These are phyloP conservation scores for Macrocybe gigantea DNA, from an alignment of 768 basidiomycete species.

Conservation along the genomic window DNA sequence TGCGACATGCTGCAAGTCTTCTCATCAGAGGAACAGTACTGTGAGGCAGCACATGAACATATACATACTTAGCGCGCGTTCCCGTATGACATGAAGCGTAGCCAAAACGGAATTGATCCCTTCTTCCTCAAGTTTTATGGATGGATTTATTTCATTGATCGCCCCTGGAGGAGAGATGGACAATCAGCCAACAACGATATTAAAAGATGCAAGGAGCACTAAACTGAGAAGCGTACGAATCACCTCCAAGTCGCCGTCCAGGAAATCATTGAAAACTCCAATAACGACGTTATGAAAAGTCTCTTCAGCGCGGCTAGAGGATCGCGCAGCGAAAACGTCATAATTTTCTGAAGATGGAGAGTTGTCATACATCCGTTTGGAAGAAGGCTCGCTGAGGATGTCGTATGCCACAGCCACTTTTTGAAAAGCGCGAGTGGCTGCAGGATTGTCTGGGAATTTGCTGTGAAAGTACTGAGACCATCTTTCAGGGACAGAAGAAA, in stretches of 20 bases:
- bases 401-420: slow-evolving; percentile 82
- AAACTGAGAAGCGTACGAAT: slow-evolving; percentile 69
- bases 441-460: slow-evolving; percentile 73
- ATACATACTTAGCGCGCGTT: slow-evolving; percentile 64
- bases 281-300: slow-evolving; percentile 72
- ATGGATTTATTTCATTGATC: slow-evolving; percentile 75
- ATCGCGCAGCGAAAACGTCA: slow-evolving; percentile 49
- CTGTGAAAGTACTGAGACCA: slow-evolving; percentile 28
- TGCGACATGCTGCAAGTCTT: slow-evolving; percentile 54
- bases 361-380: slow-evolving; percentile 66
- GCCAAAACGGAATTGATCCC: slow-evolving; percentile 72
- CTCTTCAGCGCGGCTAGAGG: slow-evolving; percentile 63
- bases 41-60: background rate
- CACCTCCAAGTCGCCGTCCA: slow-evolving; percentile 85
- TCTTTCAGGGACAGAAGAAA: slow-evolving; percentile 9
- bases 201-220: too few species aligned
- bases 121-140: slow-evolving; percentile 71
- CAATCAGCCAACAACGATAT: slow-evolving; percentile 18
- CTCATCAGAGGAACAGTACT: background rate
- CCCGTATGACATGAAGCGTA: slow-evolving; percentile 64
- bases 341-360: slow-evolving; percentile 35
- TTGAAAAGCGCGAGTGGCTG: slow-evolving; percentile 82
- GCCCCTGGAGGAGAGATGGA: slow-evolving; percentile 40
- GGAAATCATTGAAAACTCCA: slow-evolving; percentile 73
- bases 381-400: slow-evolving; percentile 68